Evolutionary conservation across 495 filamentous ascomycete species (phyloP).

Genomic region (Tirmania nivea): DNA sequence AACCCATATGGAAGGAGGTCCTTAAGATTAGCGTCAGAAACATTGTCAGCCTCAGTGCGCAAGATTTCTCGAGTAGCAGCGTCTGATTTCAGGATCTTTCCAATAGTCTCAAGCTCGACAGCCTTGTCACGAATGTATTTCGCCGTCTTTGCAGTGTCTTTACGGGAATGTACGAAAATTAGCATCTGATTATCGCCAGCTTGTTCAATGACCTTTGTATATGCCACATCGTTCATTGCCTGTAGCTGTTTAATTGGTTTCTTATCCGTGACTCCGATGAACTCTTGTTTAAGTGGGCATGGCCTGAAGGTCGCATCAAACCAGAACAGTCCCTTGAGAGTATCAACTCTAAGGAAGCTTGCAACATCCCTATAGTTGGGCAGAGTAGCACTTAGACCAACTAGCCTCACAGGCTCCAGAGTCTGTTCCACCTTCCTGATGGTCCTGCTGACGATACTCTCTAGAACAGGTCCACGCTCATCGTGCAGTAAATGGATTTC

Average conservation of each 20-base stretch:
- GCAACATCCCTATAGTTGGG: slow-evolving; percentile 95
- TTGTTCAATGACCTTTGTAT: slow-evolving; percentile 93
- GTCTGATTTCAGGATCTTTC: slow-evolving; percentile 83
- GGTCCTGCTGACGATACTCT: slow-evolving; percentile 89
- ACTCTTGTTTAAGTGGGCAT: slow-evolving; percentile 86
- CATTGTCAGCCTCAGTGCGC: slow-evolving; percentile 59
- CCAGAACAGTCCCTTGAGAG: slow-evolving; percentile 68
- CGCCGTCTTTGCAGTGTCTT: slow-evolving; percentile 94
- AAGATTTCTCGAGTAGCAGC: slow-evolving; percentile 78
- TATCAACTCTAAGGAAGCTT: slow-evolving; percentile 83
- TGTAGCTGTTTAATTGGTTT: slow-evolving; percentile 98
- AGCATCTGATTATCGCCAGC: slow-evolving; percentile 91
- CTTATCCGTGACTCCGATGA: slow-evolving; percentile 91
- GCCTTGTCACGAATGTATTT: slow-evolving; percentile 92
- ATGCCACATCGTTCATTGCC: slow-evolving; percentile 98
- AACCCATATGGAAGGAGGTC: slow-evolving; percentile 91
- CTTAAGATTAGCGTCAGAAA: slow-evolving; percentile 73
- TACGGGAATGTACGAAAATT: slow-evolving; percentile 93
- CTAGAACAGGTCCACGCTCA: slow-evolving; percentile 86
- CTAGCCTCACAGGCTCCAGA: slow-evolving; percentile 68
- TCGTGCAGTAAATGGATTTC: slow-evolving; percentile 97
- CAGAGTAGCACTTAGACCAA: slow-evolving; percentile 84
- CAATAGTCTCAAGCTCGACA: slow-evolving; percentile 84
- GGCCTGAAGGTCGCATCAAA: slow-evolving; percentile 90
- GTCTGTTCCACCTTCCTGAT: slow-evolving; percentile 85